Conservation (phyloP, 2,329 filamentous ascomycete genomes). For the Sclerotinia trifoliorum region DNA sequence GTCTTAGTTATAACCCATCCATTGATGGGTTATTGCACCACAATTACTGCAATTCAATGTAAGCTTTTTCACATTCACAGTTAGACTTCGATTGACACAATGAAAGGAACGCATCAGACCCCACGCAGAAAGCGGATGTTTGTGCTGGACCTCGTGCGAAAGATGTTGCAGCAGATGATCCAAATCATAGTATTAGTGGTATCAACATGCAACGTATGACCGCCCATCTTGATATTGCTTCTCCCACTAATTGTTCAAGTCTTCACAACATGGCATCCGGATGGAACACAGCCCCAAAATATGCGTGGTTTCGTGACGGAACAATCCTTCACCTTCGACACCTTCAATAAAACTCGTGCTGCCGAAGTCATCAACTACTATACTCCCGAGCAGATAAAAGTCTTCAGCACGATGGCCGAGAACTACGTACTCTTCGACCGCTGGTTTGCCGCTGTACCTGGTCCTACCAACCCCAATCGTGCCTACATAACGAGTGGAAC, state of each 20-base stretch:
- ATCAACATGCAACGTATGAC: conserved; percentile 43
- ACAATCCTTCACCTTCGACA: conserved; percentile 42
- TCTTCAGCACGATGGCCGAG: conserved; percentile 44
- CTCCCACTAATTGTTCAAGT: conserved; percentile 31
- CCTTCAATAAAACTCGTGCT: conserved; percentile 42
- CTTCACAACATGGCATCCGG: conserved; percentile 43
- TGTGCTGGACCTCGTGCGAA: conserved; percentile 43
- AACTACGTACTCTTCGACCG: conserved; percentile 48
- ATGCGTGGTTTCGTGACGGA: conserved; percentile 47
- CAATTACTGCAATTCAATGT: conserved; percentile 45
- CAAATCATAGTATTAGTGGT: conserved; percentile 46
- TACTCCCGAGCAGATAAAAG: conserved; percentile 43
- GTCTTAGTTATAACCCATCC: conserved; percentile 41
- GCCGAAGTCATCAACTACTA: conserved; percentile 48
- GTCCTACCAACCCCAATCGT: conserved; percentile 42
- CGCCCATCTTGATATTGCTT: neutral
- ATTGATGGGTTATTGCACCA: conserved; percentile 43
- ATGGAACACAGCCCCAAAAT: conserved; percentile 31
- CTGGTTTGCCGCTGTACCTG: conserved; percentile 45
- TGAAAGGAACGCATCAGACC: conserved; percentile 35
- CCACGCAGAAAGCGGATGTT: conserved; percentile 36
- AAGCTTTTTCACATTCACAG: conserved; percentile 25
- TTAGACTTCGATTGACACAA: conserved; percentile 15
- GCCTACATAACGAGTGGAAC: conserved; percentile 43
- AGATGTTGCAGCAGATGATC: conserved; percentile 45